A percentile compares a stretch with the other conserved stretches of the same genome.
phyloP scores from a whole-genome alignment of 768 basidiomycete species.

The Mycena kentingensis region DNA sequence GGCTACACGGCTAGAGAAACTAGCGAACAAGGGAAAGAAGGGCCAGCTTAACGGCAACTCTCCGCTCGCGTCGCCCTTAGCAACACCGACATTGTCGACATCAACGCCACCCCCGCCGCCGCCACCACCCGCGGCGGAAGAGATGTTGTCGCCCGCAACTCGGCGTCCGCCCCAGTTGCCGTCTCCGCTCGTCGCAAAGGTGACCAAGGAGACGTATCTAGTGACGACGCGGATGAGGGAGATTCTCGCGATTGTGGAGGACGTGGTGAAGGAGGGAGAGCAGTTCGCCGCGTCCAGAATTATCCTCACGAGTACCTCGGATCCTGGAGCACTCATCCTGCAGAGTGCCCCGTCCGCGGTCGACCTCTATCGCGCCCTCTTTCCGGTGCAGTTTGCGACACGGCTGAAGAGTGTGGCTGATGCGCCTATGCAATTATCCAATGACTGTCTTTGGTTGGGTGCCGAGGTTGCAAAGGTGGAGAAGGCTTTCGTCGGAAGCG shows the following conservation, averaged over 20 bases:
- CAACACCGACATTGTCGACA: constrained; percentile 24
- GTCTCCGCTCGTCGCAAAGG: constrained; percentile 11
- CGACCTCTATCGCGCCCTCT: constrained; percentile 79
- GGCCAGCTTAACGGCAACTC: constrained; percentile 37
- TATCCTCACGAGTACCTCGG: constrained; percentile 38
- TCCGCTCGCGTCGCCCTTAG: constrained; percentile 27
- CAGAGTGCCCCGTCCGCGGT: constrained; percentile 66
- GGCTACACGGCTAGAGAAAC: constrained; percentile 60
- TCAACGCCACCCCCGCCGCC: constrained; percentile 25
- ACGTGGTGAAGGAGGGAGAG: constrained; percentile 66
- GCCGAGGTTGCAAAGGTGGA: constrained; percentile 50
- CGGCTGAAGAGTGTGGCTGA: constrained; percentile 51
- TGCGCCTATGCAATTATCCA: constrained; percentile 72
- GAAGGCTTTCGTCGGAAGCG: constrained; percentile 20
- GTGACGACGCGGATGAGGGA: constrained; percentile 61
- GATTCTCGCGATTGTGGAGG: constrained; percentile 58
- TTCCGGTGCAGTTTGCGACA: constrained; percentile 61
- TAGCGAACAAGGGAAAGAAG: constrained; percentile 58
- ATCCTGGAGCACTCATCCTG: constrained; percentile 57
- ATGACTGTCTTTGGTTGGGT: constrained; percentile 75
- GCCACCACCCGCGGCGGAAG: constrained; percentile 19
- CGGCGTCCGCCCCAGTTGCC: constrained; percentile 30
- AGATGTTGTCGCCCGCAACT: too few relatives aligned
- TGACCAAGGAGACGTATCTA: constrained; percentile 56
- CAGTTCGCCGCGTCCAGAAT: constrained; percentile 61